Evolutionary conservation across 345 rosid genomes (phyloP), one percentile per base, ranked within the genome.

Genomic region (Eutrema yunnanense): DNA sequence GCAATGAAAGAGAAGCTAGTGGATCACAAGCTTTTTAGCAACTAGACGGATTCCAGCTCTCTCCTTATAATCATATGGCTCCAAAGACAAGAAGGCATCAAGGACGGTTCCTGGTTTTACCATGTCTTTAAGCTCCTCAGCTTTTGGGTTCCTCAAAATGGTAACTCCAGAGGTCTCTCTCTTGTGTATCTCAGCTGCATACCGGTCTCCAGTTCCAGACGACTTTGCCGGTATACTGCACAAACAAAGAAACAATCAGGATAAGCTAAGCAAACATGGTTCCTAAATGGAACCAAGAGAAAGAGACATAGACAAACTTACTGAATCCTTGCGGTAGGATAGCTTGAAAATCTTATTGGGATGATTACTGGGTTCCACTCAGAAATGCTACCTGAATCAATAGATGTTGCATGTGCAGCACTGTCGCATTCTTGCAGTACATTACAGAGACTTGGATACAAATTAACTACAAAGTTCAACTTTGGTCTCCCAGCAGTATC

Each of bases 31-130:
- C 67, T 87, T 87, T 74, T 84, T 86, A 5, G 84, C 87, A 69
- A 90, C 86, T 48, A 88, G 51, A 51, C 89, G 84, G 48, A 95
- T 87, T 48, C 99, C 99, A 26, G 96, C 89, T 76, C 38, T 76
- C 79, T 83, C 85, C 71, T 81, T 92, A 80, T 80, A 89, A 75
- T 90, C 97, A 40, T 89, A 95, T 22, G 88, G 73, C 69, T 85
- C 90, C 60, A 92, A 27, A 51, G 90, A 80, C 73, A 95, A 57
- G 74, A 74, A 92, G 6, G 89, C 85, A 50, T 87, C 96, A 41
- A 95, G 78, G 34, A 71, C 48, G 50, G 80, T 85, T 76, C 93
- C 89, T 0, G 84, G 67, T 2, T 22, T 72, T 52, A 90, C 38
- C 59, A 84, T 71, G 38, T 76, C 37, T 26, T 80, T 68, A 0